Base-by-base conservation (phyloP, 106 monocot species). In the Allium cepa region DNA sequence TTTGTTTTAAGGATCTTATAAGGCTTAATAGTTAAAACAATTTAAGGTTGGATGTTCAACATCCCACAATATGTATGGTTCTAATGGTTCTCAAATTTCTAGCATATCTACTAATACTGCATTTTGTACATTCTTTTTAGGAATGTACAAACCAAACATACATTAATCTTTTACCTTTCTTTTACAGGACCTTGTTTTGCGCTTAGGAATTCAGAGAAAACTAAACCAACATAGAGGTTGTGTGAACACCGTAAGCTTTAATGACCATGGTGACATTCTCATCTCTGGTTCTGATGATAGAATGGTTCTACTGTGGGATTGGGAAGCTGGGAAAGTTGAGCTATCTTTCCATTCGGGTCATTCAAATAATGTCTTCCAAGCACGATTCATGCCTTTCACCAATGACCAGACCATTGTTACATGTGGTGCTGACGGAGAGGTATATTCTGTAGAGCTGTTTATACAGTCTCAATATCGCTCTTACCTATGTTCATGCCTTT, bases 391-490 rank as follows among this genome's bases (percentile, higher is more conserved):
- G 81, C 90, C 99, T 9, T 85, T 75, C 51, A 77, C 90, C 28
- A 73, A 90, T 76, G 90, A 90, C 65, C 68, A 67, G 18, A 83
- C 70, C 9, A 69, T 99, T 57, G 77, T 93, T 36, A 99, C 99
- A 46, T 90, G 99, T 79, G 99, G 92, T 75, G 90, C 89, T 61
- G 99, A 97, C 79, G 97, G 92, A 45, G 89, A 97, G 86, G 92
- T 92, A 75, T 18, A 28, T 47, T 2, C 59, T 36, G 8, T 59
- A 11, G 10, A 14, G 48, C 9, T 48, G 8, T 64, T 52, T 52
- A 1, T 66, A 6, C 28, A 36, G 16, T 49, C n/a, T 47, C n/a
- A 49, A n/a, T 11, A 12, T 26, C 15, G 1, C 47, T 50, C 17
- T 66, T 36, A 36, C 17, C 49, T 36, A 36, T 4, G 5, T 36